Evolutionary conservation across 345 rosid species (phyloP), one percentile per base, ranked within the genome.

Genomic region (Populus tremula): DNA sequence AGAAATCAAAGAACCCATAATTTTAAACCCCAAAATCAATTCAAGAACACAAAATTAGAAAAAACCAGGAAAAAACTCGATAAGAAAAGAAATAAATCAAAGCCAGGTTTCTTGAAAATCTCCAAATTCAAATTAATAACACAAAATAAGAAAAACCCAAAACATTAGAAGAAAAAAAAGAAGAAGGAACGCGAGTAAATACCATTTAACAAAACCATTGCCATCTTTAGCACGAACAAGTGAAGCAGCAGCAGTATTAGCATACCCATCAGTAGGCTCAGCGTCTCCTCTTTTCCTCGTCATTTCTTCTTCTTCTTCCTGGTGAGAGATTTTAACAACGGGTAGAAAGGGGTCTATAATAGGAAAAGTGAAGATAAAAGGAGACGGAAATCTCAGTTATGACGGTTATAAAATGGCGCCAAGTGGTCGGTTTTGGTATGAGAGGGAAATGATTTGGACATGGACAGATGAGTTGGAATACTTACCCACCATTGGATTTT

Each of bases 201-300:
- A 96, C 99, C 99, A 96, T 75, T 82, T 79, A 73, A 91, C 82
- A 53, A 96, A 96, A 73, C 97, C 98, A 20, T 97, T 94, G 79
- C 99, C 98, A 65, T 89, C 93, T 82, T 73, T 92, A 71, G 88
- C 96, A 6, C 99, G 94, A 20, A 91, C 79, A 70, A 96, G 83
- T 69, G 90, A 82, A 17, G 83, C 54, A 65, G 82, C 35, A 20
- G 80, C 23, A 25, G 67, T 0, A 49, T 71, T 74, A 18, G 33
- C 2, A 33, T 81, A 43, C 8, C 54, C 3, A 25, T 72, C 38
- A 1, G 50, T 71, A 20, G 83, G 67, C 23, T 81, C 88, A 0
- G 91, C 97, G 73, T 96, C 98, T 6, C 89, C 97, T 77, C 98
- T 87, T 86, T 92, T 96, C 90, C 92, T 87, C 21, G 87, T 84